These are phyloP conservation scores for Aspergillus eucalypticola DNA, from an alignment of 2,329 filamentous ascomycete species.

Conservation along the genomic window DNA sequence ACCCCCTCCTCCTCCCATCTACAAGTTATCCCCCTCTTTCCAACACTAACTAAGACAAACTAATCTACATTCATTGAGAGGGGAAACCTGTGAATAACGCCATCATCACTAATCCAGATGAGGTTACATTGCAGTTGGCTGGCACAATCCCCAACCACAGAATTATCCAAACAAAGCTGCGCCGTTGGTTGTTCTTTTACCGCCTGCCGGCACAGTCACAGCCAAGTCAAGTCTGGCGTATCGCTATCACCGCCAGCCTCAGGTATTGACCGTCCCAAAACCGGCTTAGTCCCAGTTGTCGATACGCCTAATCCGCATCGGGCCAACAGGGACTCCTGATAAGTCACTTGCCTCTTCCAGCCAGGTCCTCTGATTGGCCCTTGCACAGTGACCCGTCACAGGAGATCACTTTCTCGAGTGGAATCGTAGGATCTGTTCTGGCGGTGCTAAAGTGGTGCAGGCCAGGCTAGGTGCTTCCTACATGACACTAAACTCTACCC, in stretches of 20 bases:
- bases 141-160: background rate
- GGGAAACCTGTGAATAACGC: too few relatives aligned
- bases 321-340: background rate
- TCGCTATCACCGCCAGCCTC: background rate
- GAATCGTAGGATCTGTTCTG: background rate
- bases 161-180: background rate
- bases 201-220: background rate
- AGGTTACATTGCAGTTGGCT: background rate
- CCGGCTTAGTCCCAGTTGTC: background rate
- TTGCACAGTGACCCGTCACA: conserved; percentile 8
- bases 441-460: background rate
- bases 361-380: background rate
- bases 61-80: background rate
- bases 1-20: too few relatives aligned
- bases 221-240: background rate
- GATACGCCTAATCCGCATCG: background rate
- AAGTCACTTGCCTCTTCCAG: background rate
- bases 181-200: background rate
- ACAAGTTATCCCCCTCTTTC: background rate
- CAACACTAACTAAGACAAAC: background rate
- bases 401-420: background rate
- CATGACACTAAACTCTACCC: conserved; percentile 2
- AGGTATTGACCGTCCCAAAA: background rate
- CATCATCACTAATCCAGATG: background rate
- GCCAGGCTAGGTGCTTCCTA: background rate